A percentile compares a stretch with the other conserved stretches of the same genome.
Conservation (phyloP, 164 flowering plant species). For the Piper betle region DNA sequence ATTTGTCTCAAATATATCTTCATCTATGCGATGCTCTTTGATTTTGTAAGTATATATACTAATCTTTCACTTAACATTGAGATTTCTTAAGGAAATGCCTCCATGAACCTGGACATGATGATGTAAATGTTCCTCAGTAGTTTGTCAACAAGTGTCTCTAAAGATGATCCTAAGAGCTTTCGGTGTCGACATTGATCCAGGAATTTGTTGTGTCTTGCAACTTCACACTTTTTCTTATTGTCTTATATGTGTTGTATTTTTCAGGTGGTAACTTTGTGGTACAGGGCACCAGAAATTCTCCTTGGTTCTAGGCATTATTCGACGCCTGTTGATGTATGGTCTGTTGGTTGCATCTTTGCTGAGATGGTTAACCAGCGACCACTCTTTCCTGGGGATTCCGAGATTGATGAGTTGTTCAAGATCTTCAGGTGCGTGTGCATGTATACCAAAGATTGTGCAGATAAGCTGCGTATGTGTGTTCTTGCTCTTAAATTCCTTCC, state of each 20-base stretch:
- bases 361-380: conserved; percentile 95
- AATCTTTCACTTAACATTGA: no score
- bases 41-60: no score
- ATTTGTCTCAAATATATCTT: neutral
- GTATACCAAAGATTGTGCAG: neutral
- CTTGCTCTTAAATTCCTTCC: neutral
- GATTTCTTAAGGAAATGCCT: no score
- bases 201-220: neutral
- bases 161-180: no score
- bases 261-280: conserved; percentile 97
- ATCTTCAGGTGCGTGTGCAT: conserved; percentile 61
- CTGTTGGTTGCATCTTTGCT: conserved; percentile 98
- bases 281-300: conserved; percentile 96
- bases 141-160: no score
- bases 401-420: conserved; percentile 90
- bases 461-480: neutral
- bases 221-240: neutral
- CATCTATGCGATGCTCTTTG: neutral
- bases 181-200: no score
- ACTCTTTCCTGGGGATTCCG: conserved; percentile 95
- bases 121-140: no score
- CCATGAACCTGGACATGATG: no score
- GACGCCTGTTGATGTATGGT: conserved; percentile 98
- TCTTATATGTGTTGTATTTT: neutral
- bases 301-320: conserved; percentile 96